Conservation (phyloP, 192 early-diverging fungal species). For the Haplosporangium gracile region DNA sequence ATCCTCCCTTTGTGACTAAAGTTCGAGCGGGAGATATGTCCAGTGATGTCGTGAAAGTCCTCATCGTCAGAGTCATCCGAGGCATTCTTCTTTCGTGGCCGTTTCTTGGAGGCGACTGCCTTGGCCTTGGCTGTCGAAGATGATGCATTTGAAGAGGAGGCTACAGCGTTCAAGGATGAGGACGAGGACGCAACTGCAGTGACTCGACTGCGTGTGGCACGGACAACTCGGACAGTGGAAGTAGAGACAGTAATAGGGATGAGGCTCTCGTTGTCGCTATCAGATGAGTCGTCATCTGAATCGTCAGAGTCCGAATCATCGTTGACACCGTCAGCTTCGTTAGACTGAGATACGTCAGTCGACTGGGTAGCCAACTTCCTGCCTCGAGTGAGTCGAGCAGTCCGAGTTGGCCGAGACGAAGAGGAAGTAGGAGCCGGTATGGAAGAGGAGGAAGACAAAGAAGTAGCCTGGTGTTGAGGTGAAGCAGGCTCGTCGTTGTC, state of each 20-base stretch:
- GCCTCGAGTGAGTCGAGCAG: constrained; percentile 43
- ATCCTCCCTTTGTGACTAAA: constrained; percentile 52
- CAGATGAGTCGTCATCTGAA: constrained; percentile 14
- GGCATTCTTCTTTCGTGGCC: constrained; percentile 29
- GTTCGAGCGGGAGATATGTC: constrained; percentile 30
- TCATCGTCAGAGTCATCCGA: constrained; percentile 48
- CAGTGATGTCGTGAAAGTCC: constrained; percentile 42
- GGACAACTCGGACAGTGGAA: constrained; percentile 15
- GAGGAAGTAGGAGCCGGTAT: background rate
- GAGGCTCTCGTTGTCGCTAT: constrained; percentile 1
- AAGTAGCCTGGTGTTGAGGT: background rate
- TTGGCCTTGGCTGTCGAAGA: constrained; percentile 16
- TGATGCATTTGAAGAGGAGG: constrained; percentile 8
- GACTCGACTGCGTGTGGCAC: constrained; percentile 14
- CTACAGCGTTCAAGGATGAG: background rate
- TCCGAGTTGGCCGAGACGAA: constrained; percentile 15
- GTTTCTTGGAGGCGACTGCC: constrained; percentile 32
- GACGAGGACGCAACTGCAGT: background rate
- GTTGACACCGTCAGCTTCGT: constrained; percentile 12
- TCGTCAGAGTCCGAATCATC: constrained; percentile 30
- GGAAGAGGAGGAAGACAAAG: background rate
- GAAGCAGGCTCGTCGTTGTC: background rate
- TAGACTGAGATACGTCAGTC: constrained; percentile 20
- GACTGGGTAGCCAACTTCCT: constrained; percentile 8
- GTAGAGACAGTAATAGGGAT: constrained; percentile 18